These are phyloP conservation scores for Solioccasus polychromus DNA, from an alignment of 768 basidiomycete genomes.

Conservation along the genomic window DNA sequence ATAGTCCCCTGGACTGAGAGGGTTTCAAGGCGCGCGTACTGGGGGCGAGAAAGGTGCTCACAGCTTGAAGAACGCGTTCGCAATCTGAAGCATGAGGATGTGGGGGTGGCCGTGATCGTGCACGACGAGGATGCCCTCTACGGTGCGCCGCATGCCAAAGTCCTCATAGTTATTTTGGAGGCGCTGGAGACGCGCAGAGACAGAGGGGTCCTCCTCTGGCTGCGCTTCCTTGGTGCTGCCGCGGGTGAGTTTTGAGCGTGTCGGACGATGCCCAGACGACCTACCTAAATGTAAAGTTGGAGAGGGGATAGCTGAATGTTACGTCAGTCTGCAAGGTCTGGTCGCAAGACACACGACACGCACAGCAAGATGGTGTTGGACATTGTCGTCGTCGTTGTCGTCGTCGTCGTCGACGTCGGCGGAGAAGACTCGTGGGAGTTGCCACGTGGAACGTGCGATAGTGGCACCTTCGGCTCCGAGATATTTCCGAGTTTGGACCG, in stretches of 20 bases:
- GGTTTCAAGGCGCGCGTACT: background rate
- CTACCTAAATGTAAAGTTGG: constrained; percentile 91
- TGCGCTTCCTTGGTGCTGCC: constrained; percentile 91
- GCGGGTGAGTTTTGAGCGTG: constrained; percentile 9
- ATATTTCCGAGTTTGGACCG: constrained; percentile 4
- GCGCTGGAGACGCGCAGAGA: constrained; percentile 89
- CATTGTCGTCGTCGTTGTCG: constrained; percentile 35
- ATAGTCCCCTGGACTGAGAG: constrained; percentile 89
- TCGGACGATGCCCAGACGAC: constrained; percentile 3
- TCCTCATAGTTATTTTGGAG: constrained; percentile 97
- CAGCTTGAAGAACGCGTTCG: constrained; percentile 99
- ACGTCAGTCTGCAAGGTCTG: background rate
- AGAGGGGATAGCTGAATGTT: constrained; percentile 65
- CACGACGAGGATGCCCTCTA: constrained; percentile 75
- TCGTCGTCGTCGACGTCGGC: constrained; percentile 18
- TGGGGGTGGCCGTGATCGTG: constrained; percentile 98
- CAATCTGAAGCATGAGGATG: constrained; percentile 97
- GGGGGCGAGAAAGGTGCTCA: constrained; percentile 36
- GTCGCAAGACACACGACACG: constrained; percentile 11
- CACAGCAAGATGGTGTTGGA: constrained; percentile 54
- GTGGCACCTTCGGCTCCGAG: background rate
- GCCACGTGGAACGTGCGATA: constrained; percentile 15
- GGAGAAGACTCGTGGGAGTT: background rate
- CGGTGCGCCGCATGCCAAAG: constrained; percentile 94
- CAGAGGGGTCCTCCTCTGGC: constrained; percentile 95